Conservation (phyloP, 768 basidiomycete species). For the Dioszegia aurantiaca region DNA sequence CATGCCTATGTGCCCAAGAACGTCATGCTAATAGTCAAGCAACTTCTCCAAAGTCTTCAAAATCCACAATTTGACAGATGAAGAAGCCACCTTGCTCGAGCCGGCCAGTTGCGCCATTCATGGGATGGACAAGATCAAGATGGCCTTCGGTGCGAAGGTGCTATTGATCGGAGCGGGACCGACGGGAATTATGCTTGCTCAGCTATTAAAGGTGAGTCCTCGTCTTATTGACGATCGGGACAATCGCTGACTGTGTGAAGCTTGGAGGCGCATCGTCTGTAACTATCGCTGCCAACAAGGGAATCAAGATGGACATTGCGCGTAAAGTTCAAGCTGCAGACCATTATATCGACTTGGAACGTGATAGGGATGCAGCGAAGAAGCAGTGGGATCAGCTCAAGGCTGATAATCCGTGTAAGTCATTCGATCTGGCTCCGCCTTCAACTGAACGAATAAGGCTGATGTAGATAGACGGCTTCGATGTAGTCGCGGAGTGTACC, state of each 20-base stretch:
- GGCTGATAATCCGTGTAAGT: conserved; percentile 65
- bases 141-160: conserved; percentile 77
- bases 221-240: background rate
- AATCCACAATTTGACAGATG: conserved; percentile 79
- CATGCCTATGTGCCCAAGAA: too few relatives aligned
- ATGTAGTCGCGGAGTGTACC: conserved; percentile 76
- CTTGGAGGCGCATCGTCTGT: conserved; percentile 77
- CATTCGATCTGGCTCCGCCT: background rate
- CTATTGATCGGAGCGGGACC: conserved; percentile 86
- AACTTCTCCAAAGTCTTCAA: conserved; percentile 77
- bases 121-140: conserved; percentile 80
- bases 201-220: conserved; percentile 63
- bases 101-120: conserved; percentile 89
- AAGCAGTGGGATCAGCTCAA: conserved; percentile 77
- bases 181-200: conserved; percentile 84
- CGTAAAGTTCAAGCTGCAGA: conserved; percentile 73
- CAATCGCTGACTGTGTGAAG: conserved; percentile 4
- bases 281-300: conserved; percentile 75
- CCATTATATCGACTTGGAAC: conserved; percentile 71
- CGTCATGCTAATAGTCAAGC: conserved; percentile 53
- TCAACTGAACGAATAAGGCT: background rate
- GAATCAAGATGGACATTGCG: conserved; percentile 81
- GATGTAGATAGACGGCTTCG: conserved; percentile 64
- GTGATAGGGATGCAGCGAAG: conserved; percentile 67
- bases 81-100: conserved; percentile 82